phyloP scores from a whole-genome alignment of 2,329 filamentous ascomycete species.

The Calonectria fujianensis region DNA sequence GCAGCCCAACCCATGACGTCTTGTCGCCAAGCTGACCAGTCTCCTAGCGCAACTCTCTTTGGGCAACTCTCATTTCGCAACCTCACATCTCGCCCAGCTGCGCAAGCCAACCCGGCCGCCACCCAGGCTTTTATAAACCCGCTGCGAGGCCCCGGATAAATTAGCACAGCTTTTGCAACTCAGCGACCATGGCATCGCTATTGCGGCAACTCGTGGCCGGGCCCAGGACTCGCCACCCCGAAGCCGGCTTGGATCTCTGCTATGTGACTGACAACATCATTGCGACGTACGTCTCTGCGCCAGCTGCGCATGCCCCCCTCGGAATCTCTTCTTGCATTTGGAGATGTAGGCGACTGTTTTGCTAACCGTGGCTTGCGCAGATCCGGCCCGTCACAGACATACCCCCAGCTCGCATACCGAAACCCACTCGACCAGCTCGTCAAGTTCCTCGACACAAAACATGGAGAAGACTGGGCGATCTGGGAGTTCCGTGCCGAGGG shows the following conservation, averaged over 20 bases:
- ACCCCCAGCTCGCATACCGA: conserved; percentile 93
- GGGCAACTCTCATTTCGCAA: conserved; percentile 13
- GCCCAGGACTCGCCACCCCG: conserved; percentile 87
- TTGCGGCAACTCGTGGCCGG: conserved; percentile 94
- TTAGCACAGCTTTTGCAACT: background rate
- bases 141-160: background rate
- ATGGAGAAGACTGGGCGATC: conserved; percentile 91
- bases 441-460: conserved; percentile 89
- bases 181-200: conserved; percentile 78
- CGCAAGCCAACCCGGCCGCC: background rate
- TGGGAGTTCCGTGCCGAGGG: conserved; percentile 99
- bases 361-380: conserved; percentile 66
- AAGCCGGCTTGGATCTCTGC: conserved; percentile 93
- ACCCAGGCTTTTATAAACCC: background rate
- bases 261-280: conserved; percentile 92
- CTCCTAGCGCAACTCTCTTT: conserved; percentile 13
- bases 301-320: background rate
- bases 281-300: conserved; percentile 68
- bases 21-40: conserved; percentile 35
- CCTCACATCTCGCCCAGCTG: background rate
- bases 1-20: conserved; percentile 50
- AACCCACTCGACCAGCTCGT: conserved; percentile 93
- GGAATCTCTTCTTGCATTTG: background rate
- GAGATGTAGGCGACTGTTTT: conserved; percentile 12
- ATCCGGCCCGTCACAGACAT: conserved; percentile 91